Base-by-base conservation (phyloP, 768 basidiomycete genomes). In the Leccinum longicurvipes region DNA sequence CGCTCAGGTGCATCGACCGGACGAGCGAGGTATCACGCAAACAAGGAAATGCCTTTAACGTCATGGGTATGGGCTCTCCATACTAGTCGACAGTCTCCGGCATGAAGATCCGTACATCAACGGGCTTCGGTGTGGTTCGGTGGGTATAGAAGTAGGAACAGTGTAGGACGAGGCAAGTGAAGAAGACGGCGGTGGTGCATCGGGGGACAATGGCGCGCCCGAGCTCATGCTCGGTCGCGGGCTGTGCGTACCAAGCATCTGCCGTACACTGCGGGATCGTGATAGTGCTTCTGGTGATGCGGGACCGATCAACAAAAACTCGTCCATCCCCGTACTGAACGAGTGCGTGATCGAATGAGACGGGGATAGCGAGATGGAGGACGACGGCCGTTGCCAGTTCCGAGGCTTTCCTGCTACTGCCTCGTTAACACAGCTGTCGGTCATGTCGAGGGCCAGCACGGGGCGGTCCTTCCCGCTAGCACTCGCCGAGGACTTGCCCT, bases 301-400 rank as follows among this genome's bases (percentile, higher is more conserved):
- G 1, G 58, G 56, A 12, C 50, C 53, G 12, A 65, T 50, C 46
- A 65, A 21, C 19, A 65, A 32, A 36, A 65, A 65, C 25, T 63
- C 64, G 7, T 65, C 64, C 64, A 65, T 65, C 10, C 64, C 64
- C 10, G 54, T 42, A 10, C 27, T 28, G 21, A 61, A 56, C 24
- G 58, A 56, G 49, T 58, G 64, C 28, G 25, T 51, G 9, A 63
- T 53, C 3, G 64, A 65, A 19, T 41, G 60, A 7, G 64, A 52
- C 6, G 24, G 50, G 0, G 64, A 52, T 14, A 58, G 50, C 6
- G 63, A 66, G 15, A 60, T 3, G 3, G 63, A 54, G 41, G 55
- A 48, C 2, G 64, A 63, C 0, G 64, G 56, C 15, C 58, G 64
- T 10, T 51, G 58, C 29, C 28, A 27, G 9, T 32, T 45, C 8